phyloP scores from a whole-genome alignment of 768 basidiomycete genomes.

The Suillus occidentalis region DNA sequence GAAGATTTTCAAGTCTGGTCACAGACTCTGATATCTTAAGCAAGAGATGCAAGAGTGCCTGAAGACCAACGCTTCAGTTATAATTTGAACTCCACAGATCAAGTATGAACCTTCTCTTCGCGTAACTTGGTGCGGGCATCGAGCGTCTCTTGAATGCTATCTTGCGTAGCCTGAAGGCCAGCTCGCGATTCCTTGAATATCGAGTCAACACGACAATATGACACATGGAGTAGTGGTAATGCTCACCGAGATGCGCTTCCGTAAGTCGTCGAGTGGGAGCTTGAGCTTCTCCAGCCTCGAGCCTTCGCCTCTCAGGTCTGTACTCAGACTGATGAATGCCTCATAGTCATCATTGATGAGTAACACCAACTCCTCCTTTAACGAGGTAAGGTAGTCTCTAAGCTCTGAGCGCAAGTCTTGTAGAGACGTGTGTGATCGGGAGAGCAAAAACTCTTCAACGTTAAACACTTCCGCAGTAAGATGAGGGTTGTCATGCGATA shows the following conservation, averaged over 20 bases:
- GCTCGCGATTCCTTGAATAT: conserved; percentile 54
- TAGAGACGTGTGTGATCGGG: conserved; percentile 80
- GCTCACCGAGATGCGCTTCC: conserved; percentile 67
- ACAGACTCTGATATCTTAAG: conserved; percentile 93
- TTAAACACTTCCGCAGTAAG: conserved; percentile 70
- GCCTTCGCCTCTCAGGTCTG: conserved; percentile 87
- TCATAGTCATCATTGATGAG: conserved; percentile 99
- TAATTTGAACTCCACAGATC: conserved; percentile 4
- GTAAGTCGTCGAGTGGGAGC: conserved; percentile 63
- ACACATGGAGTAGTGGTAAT: conserved; percentile 15
- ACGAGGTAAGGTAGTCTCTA: conserved; percentile 73
- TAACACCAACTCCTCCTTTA: conserved; percentile 93
- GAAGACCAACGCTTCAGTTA: conserved; percentile 11
- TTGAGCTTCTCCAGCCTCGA: conserved; percentile 66
- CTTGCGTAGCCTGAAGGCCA: conserved; percentile 66
- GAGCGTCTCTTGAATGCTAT: conserved; percentile 76
- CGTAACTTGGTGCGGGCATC: conserved; percentile 71
- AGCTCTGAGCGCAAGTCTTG: conserved; percentile 87
- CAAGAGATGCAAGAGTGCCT: conserved; percentile 84
- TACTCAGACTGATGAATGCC: conserved; percentile 94
- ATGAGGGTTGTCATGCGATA: conserved; percentile 78
- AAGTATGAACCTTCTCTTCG: conserved; percentile 68
- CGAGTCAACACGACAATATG: not conserved
- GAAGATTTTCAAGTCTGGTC: conserved; percentile 81
- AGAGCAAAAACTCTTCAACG: conserved; percentile 85